Conservation (phyloP, 148 eudicot species). For the Diospyros lotus region DNA sequence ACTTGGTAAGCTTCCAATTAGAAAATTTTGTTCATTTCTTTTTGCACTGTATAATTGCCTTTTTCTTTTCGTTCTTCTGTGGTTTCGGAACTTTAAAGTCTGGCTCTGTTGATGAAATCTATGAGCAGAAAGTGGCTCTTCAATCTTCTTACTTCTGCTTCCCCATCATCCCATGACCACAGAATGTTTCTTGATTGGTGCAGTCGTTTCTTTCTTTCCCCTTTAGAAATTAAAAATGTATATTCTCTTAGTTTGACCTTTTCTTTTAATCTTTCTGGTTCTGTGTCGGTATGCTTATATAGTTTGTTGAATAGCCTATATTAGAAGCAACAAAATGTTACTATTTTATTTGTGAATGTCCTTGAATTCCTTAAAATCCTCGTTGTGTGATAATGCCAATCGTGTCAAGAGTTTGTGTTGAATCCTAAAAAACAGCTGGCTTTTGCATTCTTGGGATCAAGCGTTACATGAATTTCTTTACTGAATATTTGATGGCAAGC, state of each 20-base stretch:
- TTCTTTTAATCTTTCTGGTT: background rate
- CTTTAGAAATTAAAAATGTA: background rate
- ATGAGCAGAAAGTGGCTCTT: background rate
- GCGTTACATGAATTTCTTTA: too few species aligned
- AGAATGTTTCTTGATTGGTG: too few species aligned
- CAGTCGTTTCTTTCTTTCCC: too few species aligned
- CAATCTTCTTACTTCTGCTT: background rate
- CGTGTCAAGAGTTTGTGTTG: background rate
- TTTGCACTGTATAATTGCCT: background rate
- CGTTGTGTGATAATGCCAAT: background rate
- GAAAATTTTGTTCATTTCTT: background rate
- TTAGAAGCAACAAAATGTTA: background rate
- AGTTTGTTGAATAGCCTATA: background rate
- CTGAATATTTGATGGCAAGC: too few species aligned
- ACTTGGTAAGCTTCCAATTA: slow-evolving; percentile 35
- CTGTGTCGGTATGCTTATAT: background rate
- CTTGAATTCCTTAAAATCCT: background rate
- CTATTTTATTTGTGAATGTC: background rate
- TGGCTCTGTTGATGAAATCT: background rate
- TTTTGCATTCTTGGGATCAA: too few species aligned
- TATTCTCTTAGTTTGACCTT: background rate
- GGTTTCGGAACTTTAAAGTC: background rate
- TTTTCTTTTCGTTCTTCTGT: background rate
- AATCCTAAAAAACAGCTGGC: background rate
- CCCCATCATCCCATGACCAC: too few species aligned